Evolutionary conservation across 1,139 yeast genomes (phyloP), one percentile per base, ranked within the genome.

Genomic region (Magnusiomyces fungicola): DNA sequence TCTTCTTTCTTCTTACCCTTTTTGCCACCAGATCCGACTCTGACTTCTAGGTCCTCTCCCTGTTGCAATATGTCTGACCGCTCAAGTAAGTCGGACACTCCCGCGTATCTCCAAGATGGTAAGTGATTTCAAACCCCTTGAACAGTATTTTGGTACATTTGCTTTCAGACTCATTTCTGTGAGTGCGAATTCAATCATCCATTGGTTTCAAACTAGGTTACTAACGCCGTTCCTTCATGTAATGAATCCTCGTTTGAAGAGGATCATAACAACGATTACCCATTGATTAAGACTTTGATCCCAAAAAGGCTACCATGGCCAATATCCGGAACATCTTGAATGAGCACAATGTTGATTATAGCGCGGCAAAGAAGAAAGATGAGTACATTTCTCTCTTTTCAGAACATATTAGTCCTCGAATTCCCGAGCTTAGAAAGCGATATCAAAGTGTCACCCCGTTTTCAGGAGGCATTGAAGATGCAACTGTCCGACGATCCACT

Each of bases 211-310:
- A n/a, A n/a, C n/a, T n/a, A n/a, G n/a, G n/a, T n/a, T n/a, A n/a
- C n/a, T n/a, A n/a, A n/a, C n/a, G n/a, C n/a, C n/a, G n/a, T n/a
- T n/a, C n/a, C n/a, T n/a, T n/a, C n/a, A n/a, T n/a, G n/a, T 27
- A 9, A 27, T 27, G 12, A 27, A 6, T 12, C 36, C 36, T 6
- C n/a, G 16, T 32, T 32, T 9, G 3, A 9, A 32, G 18, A 32
- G 3, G 36, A 4, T 12, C 16, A 6, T 4, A 32, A 16, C 16
- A 32, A 32, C 36, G 18, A 32, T 32, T 3, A 32, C n/a, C n/a
- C n/a, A n/a, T n/a, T 27, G 14, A 27, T 38, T 6, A 7, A 41
- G 44, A 41, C 9, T 41, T 41, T 41, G 44, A 41, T 19, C 44
- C 44, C 2, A 41, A 12, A 12, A 41, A 29, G n/a, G n/a, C 30